These are phyloP conservation scores for Immersiporthe knoxdaviesiana DNA, from an alignment of 2,329 filamentous ascomycete species.

Conservation along the genomic window DNA sequence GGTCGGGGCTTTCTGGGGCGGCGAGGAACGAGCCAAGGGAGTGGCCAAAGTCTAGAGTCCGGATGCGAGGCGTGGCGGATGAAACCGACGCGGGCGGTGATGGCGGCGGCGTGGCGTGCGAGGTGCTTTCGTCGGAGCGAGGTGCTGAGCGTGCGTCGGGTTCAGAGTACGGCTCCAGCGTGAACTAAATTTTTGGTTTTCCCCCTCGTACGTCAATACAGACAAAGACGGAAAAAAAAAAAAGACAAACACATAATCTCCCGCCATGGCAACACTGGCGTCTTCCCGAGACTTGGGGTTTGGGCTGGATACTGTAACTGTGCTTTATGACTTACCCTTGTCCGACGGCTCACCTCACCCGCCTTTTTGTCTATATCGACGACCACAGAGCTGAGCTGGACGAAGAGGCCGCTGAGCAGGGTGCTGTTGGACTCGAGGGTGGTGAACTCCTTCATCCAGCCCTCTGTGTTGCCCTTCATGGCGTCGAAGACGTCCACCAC, in stretches of 20 bases:
- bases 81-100: slow-evolving; percentile 28
- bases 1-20: slow-evolving; percentile 30
- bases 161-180: slow-evolving; percentile 26
- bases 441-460: slow-evolving; percentile 82
- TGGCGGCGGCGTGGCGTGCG: slow-evolving; percentile 29
- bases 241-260: background rate
- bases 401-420: slow-evolving; percentile 69
- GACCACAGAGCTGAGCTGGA: slow-evolving; percentile 75
- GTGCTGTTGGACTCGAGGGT: slow-evolving; percentile 75
- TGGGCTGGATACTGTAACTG: background rate
- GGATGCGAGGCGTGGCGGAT: slow-evolving; percentile 34
- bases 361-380: slow-evolving; percentile 86
- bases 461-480: slow-evolving; percentile 91
- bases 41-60: slow-evolving; percentile 34
- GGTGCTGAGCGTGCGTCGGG: slow-evolving; percentile 21
- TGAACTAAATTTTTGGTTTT: slow-evolving; percentile 22
- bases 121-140: slow-evolving; percentile 25
- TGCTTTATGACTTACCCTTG: slow-evolving; percentile 60
- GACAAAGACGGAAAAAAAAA: too few species aligned
- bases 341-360: slow-evolving; percentile 78
- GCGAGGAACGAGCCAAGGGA: slow-evolving; percentile 26
- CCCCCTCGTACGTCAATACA: slow-evolving; percentile 19
- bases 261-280: background rate
- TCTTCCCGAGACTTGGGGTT: slow-evolving; percentile 21
- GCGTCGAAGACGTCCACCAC: slow-evolving; percentile 77